phyloP scores from a whole-genome alignment of 305 asterid genomes.

The Stenogyne calaminthoides region DNA sequence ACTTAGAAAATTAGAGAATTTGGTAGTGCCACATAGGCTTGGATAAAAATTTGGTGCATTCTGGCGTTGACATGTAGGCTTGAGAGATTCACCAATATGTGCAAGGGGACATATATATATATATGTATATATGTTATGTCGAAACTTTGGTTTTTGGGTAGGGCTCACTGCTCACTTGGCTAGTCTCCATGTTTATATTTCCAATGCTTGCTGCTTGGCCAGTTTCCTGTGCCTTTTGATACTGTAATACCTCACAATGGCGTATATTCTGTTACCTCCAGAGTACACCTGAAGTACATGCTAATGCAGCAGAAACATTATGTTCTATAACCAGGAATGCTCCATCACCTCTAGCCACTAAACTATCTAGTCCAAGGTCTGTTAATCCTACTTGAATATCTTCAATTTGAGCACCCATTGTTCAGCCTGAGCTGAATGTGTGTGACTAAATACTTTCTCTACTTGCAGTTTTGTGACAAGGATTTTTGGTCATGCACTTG shows the following conservation, averaged over 20 bases:
- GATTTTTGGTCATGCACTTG: slow-evolving; percentile 86
- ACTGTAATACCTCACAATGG: slow-evolving; percentile 21
- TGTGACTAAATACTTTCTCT: slow-evolving; percentile 26
- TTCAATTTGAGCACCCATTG: background rate
- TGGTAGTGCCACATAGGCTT: no score
- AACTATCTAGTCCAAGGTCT: slow-evolving; percentile 77
- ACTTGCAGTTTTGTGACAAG: slow-evolving; percentile 78
- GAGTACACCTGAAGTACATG: slow-evolving; percentile 80
- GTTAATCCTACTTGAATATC: slow-evolving; percentile 16
- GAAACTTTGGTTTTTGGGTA: background rate
- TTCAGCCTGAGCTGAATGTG: slow-evolving; percentile 22
- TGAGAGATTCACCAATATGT: no score
- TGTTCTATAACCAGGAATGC: slow-evolving; percentile 80
- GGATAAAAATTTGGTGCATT: no score
- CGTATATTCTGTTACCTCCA: slow-evolving; percentile 29
- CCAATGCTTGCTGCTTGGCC: slow-evolving; percentile 15
- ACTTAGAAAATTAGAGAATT: no score
- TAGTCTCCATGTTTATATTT: slow-evolving; percentile 6
- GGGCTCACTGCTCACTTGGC: slow-evolving; percentile 4
- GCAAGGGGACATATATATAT: no score
- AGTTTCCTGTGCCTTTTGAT: slow-evolving; percentile 9
- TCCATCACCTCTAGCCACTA: slow-evolving; percentile 80
- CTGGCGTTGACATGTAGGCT: no score
- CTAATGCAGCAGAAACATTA: slow-evolving; percentile 81
- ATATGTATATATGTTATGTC: background rate